Conservation (phyloP, 345 rosid genomes). For the Salix exigua region DNA sequence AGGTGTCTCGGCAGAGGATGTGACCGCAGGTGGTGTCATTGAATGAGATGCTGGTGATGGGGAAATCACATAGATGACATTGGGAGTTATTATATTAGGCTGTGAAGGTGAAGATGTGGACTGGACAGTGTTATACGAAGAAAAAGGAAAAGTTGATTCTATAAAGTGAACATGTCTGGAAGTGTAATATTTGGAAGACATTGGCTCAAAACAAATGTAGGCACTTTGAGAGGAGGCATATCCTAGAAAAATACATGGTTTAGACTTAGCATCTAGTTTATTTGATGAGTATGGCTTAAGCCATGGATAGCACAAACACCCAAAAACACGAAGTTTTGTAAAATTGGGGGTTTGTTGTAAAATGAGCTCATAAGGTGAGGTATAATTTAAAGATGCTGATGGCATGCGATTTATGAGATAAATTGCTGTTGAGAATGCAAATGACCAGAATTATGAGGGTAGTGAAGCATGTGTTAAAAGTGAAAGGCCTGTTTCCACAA, state of each 20-base stretch:
- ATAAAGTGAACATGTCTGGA: not conserved
- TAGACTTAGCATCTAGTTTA: not conserved
- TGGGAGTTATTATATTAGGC: too few relatives aligned
- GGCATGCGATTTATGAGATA: not conserved
- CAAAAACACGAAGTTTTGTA: not conserved
- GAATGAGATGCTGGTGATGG: too few relatives aligned
- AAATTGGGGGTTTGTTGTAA: not conserved
- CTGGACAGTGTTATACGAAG: too few relatives aligned
- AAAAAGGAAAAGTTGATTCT: not conserved
- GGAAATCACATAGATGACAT: too few relatives aligned
- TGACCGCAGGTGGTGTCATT: too few relatives aligned
- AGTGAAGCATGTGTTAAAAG: not conserved
- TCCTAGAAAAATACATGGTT: not conserved
- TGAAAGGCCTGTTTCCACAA: not conserved
- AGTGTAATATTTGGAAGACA: too few relatives aligned
- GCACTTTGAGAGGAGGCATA: not conserved
- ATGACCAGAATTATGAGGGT: not conserved
- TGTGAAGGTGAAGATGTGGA: too few relatives aligned
- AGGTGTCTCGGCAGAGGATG: too few relatives aligned
- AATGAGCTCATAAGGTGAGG: rapidly evolving
- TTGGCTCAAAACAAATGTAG: not conserved
- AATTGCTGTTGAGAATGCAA: not conserved
- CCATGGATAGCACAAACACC: not conserved
- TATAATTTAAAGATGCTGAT: not conserved
- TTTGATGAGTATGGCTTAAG: not conserved